Conservation (phyloP, 2,329 filamentous ascomycete species). For the Fusarium sp. region DNA sequence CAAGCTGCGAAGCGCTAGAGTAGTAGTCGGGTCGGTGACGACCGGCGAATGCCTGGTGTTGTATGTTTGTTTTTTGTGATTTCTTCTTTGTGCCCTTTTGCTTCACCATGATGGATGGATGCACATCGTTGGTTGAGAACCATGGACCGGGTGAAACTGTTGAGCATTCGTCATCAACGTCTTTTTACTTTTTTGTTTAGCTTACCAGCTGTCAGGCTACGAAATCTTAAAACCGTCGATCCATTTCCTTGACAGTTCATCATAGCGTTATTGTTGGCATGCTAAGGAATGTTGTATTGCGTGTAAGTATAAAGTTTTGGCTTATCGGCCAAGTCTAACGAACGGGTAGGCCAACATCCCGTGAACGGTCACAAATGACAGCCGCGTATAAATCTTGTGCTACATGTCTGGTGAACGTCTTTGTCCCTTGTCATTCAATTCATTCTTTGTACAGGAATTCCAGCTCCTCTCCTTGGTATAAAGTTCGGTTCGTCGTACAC, state of each 20-base stretch:
- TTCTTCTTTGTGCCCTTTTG: background rate
- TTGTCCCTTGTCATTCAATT: slow-evolving; percentile 14
- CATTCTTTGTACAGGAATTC: slow-evolving; percentile 19
- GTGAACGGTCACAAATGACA: slow-evolving; percentile 8
- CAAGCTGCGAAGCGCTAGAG: slow-evolving; percentile 25
- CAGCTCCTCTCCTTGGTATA: slow-evolving; percentile 15
- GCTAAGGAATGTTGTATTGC: slow-evolving; percentile 38
- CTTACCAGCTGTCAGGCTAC: background rate
- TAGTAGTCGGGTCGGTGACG: slow-evolving; percentile 35
- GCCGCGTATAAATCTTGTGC: slow-evolving; percentile 21
- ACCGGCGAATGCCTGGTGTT: slow-evolving; percentile 32
- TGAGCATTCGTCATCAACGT: slow-evolving; percentile 14
- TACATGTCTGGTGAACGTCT: slow-evolving; percentile 1
- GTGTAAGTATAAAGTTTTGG: slow-evolving; percentile 32
- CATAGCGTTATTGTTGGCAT: slow-evolving; percentile 6
- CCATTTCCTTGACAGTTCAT: slow-evolving; percentile 1
- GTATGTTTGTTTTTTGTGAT: slow-evolving; percentile 10
- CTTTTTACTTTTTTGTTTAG: slow-evolving; percentile 8
- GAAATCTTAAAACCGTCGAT: slow-evolving; percentile 17
- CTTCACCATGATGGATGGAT: background rate
- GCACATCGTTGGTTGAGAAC: background rate
- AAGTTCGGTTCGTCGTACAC: slow-evolving; percentile 7
- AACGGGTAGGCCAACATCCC: slow-evolving; percentile 16
- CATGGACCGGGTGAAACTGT: background rate
- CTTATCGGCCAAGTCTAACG: slow-evolving; percentile 27